A percentile compares a stretch with the other conserved stretches of the same genome.
Evolutionary conservation across 306 rosid species (phyloP).

Genomic region (Begonia masoniana): DNA sequence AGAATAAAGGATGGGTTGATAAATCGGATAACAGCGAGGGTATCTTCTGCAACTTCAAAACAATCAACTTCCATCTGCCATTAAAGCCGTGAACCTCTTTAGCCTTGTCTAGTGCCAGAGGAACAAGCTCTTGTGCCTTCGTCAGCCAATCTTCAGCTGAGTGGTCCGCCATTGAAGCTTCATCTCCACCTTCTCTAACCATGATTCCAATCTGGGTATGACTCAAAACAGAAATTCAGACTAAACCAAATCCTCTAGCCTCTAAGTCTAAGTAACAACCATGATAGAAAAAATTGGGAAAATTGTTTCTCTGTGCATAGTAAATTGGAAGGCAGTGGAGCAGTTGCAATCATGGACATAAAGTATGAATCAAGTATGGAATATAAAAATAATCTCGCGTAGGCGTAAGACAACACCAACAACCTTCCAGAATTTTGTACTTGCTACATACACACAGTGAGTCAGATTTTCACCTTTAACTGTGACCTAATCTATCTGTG

Average conservation of each 20-base stretch:
- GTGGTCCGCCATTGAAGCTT: slow-evolving; percentile 14
- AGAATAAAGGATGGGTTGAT: slow-evolving; percentile 93
- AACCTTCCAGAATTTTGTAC: background rate
- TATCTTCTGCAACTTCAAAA: slow-evolving; percentile 69
- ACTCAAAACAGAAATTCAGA: slow-evolving; percentile 20
- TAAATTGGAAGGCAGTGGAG: slow-evolving; percentile 4
- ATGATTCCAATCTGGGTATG: slow-evolving; percentile 27
- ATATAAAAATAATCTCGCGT: background rate
- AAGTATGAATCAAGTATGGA: background rate
- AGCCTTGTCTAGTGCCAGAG: slow-evolving; percentile 49
- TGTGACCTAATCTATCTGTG: too few species aligned
- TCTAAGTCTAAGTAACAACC: slow-evolving; percentile 25
- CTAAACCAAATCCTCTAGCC: slow-evolving; percentile 28
- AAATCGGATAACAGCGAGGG: slow-evolving; percentile 67
- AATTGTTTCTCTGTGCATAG: background rate
- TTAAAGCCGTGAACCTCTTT: slow-evolving; percentile 63
- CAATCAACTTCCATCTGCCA: slow-evolving; percentile 78
- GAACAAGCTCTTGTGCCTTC: slow-evolving; percentile 57
- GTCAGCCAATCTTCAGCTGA: slow-evolving; percentile 61
- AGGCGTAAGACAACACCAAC: background rate
- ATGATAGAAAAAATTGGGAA: slow-evolving; percentile 9
- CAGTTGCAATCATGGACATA: background rate
- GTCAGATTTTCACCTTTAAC: too few species aligned
- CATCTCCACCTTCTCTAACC: slow-evolving; percentile 42
- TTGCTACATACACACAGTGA: too few species aligned